A percentile compares a stretch with the other conserved stretches of the same genome.
Evolutionary conservation across 2,329 filamentous ascomycete species (phyloP).

Genomic region (Fusarium sp.): DNA sequence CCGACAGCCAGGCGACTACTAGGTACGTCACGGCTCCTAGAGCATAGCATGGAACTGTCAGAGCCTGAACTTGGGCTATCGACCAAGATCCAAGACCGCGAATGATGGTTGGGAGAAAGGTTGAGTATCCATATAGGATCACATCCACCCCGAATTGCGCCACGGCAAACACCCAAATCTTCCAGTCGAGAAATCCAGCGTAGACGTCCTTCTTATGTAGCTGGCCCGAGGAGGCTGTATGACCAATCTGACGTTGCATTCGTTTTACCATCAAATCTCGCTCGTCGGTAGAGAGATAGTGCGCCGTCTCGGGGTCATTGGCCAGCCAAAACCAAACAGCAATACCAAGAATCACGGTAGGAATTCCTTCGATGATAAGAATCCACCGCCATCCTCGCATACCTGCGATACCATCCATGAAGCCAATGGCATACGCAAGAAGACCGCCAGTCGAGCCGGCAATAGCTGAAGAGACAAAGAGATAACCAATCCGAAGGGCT

Average conservation of each 20-base stretch:
- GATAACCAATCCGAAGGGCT: neutral
- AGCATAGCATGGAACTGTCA: neutral
- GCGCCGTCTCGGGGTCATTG: neutral
- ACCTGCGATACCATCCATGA: neutral
- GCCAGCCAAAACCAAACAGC: neutral
- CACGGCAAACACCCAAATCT: neutral
- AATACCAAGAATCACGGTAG: neutral
- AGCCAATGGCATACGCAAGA: neutral
- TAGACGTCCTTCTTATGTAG: neutral
- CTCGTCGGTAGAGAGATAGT: neutral
- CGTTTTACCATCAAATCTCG: neutral
- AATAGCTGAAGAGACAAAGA: neutral
- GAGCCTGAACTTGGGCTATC: neutral
- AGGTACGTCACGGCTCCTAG: neutral
- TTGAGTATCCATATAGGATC: neutral
- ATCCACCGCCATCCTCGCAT: neutral
- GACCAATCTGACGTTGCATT: neutral
- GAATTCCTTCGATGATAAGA: neutral
- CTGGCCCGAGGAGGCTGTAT: neutral
- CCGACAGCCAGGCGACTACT: neutral
- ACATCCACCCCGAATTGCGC: neutral
- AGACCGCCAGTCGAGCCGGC: neutral
- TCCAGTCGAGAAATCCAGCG: neutral
- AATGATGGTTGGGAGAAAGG: neutral
- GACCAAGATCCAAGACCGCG: neutral